These are phyloP conservation scores for Crithidia fasciculata DNA, from an alignment of 208 protist species.

Conservation along the genomic window DNA sequence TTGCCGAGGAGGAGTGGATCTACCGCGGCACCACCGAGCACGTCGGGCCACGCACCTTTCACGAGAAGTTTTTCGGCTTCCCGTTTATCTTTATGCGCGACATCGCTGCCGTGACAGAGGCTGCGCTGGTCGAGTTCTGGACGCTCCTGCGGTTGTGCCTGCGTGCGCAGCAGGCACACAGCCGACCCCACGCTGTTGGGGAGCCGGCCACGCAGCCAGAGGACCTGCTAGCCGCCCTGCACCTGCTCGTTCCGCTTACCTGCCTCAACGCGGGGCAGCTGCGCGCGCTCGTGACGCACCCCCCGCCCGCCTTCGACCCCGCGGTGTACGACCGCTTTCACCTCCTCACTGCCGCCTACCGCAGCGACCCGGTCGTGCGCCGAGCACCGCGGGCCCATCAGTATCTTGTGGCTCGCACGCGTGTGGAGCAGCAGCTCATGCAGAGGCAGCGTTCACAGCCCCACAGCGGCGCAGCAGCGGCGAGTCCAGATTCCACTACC, in stretches of 20 bases:
- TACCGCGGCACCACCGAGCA: constrained; percentile 83
- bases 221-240: constrained; percentile 15
- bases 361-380: constrained; percentile 17
- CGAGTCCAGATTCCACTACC: neutral
- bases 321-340: constrained; percentile 52
- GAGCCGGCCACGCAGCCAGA: neutral
- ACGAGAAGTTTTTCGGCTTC: constrained; percentile 82
- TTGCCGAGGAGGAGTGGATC: constrained; percentile 88
- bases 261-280: constrained; percentile 49
- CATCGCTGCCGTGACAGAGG: constrained; percentile 51
- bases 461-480: neutral
- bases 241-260: constrained; percentile 46
- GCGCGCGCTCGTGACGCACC: constrained; percentile 24
- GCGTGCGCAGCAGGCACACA: constrained; percentile 34
- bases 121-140: constrained; percentile 83
- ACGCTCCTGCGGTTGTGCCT: constrained; percentile 76
- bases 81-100: constrained; percentile 85
- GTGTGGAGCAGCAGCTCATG: constrained; percentile 32
- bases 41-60: constrained; percentile 75
- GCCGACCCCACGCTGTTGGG: neutral
- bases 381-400: constrained; percentile 25
- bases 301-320: constrained; percentile 28
- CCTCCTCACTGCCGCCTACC: constrained; percentile 36
- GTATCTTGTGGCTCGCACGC: constrained; percentile 32
- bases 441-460: too few relatives aligned